Evolutionary conservation across 495 filamentous ascomycete species (phyloP), one percentile per base, ranked within the genome.

Genomic region (Friedmanniomyces simplex): DNA sequence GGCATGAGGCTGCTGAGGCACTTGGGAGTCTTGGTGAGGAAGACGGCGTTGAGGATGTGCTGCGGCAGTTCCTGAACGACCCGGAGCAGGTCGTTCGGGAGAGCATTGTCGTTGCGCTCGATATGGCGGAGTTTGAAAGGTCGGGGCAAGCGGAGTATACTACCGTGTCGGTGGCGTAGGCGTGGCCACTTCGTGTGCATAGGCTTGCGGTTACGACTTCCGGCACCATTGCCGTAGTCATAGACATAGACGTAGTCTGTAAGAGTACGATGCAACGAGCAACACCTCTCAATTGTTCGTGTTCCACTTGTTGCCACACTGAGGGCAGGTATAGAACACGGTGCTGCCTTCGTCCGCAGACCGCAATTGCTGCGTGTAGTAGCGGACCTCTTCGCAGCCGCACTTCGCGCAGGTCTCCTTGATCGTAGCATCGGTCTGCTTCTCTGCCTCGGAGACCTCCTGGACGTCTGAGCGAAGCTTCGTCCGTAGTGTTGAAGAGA

Each of bases 101-200:
- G 65, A 96, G 91, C 67, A 83, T 95, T 30, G 79, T 96, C 62
- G 93, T 99, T 50, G 93, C 93, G 20, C 73, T 99, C 54, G 93
- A 99, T 68, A 99, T 99, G 94, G 93, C 89, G 1, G 90, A 95
- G 68, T 96, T 86, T 67, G 93, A 99, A 78, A 90, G 86, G 78
- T 88, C 80, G 66, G 86, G 86, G 18, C 80, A 94, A 71, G 72
- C 81, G 18, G 89, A 99, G 66, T 99, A 99, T 76, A 93, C 91
- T 24, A 73, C 95, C 63, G 79, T 97, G 52, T 89, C 88, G 10
- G 24, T 48, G 45, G 60, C 26, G 18, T 54, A 67, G 47, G 57
- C 36, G 60, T 55, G 55, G 55, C 57, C 59, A 63, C 56, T 62
- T 22, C 8, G 47, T 32, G 22, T n/a, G n/a, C n/a, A n/a, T n/a